Percentiles rank a stretch among this genome's conserved stretches.
Conservation (phyloP, 139 green algal genomes). For the Pedinophyceae sp. region DNA sequence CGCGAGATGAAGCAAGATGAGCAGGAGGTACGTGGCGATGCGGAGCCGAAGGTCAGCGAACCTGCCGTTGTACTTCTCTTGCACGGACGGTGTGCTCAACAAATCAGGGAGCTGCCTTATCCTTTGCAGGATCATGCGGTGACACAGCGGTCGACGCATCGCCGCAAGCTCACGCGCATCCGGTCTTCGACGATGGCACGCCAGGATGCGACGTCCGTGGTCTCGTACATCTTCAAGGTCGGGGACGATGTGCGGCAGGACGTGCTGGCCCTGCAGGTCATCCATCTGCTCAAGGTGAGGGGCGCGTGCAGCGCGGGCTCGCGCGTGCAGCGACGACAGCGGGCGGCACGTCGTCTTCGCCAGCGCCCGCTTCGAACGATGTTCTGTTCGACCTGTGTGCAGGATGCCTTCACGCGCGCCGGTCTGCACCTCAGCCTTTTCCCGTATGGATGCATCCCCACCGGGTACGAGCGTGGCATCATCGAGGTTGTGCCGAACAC, state of each 20-base stretch:
- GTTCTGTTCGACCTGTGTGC: no score
- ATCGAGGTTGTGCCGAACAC: slow-evolving; percentile 87
- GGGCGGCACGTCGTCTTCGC: no score
- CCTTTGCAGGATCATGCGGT: neutral
- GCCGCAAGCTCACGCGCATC: slow-evolving; percentile 1
- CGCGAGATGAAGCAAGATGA: slow-evolving; percentile 5
- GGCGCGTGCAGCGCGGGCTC: no score
- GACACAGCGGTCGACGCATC: neutral
- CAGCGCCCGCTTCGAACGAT: no score
- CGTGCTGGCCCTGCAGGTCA: slow-evolving; percentile 88
- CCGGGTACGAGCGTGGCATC: slow-evolving; percentile 86
- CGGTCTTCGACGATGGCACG: neutral
- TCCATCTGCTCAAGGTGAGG: slow-evolving; percentile 65
- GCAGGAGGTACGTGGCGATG: neutral
- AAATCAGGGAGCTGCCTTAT: no score
- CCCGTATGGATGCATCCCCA: slow-evolving; percentile 89
- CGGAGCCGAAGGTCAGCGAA: no score
- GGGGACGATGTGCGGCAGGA: slow-evolving; percentile 37
- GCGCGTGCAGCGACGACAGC: no score
- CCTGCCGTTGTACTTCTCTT: neutral
- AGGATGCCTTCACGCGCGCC: slow-evolving; percentile 43
- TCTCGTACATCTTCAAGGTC: slow-evolving; percentile 84
- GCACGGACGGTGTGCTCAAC: no score
- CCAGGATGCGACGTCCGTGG: slow-evolving; percentile 6
- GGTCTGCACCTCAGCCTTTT: slow-evolving; percentile 71